Evolutionary conservation across 371 early-diverging fungal species (phyloP).

Genomic region (Gilbertella persicaria): DNA sequence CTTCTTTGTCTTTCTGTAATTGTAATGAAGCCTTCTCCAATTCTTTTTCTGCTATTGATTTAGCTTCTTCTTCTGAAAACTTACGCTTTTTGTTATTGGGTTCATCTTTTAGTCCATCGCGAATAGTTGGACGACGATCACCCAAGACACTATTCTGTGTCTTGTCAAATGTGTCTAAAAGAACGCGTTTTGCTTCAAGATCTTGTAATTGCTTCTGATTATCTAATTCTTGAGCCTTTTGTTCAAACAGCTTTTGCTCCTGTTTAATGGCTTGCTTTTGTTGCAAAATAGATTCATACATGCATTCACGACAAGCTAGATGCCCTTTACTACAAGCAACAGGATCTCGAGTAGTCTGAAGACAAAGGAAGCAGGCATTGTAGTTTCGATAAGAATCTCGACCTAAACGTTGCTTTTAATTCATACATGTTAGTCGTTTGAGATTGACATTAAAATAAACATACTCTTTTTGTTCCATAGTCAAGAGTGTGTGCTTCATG

Average conservation of each 20-base stretch:
- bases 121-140: slow-evolving; percentile 9
- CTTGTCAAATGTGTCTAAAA: slow-evolving; percentile 65
- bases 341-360: slow-evolving; percentile 85
- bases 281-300: slow-evolving; percentile 80
- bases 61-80: slow-evolving; percentile 39
- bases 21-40: slow-evolving; percentile 48
- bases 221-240: slow-evolving; percentile 72
- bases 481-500: slow-evolving; percentile 85
- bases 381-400: slow-evolving; percentile 85
- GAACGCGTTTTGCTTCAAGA: slow-evolving; percentile 51
- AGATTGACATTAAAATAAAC: neutral
- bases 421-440: neutral
- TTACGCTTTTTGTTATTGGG: slow-evolving; percentile 41
- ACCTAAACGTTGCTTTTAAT: slow-evolving; percentile 76
- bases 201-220: slow-evolving; percentile 44
- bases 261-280: slow-evolving; percentile 83
- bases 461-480: slow-evolving; percentile 90
- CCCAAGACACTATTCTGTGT: slow-evolving; percentile 65
- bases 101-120: slow-evolving; percentile 5
- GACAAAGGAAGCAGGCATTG: slow-evolving; percentile 90
- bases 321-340: slow-evolving; percentile 84
- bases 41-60: slow-evolving; percentile 31
- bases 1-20: slow-evolving; percentile 54
- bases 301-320: slow-evolving; percentile 88
- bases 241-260: slow-evolving; percentile 54